Percentiles rank a stretch among this genome's conserved stretches.
These are phyloP conservation scores for Clonostachys rhizophaga DNA, from an alignment of 2,329 filamentous ascomycete genomes.

Conservation along the genomic window DNA sequence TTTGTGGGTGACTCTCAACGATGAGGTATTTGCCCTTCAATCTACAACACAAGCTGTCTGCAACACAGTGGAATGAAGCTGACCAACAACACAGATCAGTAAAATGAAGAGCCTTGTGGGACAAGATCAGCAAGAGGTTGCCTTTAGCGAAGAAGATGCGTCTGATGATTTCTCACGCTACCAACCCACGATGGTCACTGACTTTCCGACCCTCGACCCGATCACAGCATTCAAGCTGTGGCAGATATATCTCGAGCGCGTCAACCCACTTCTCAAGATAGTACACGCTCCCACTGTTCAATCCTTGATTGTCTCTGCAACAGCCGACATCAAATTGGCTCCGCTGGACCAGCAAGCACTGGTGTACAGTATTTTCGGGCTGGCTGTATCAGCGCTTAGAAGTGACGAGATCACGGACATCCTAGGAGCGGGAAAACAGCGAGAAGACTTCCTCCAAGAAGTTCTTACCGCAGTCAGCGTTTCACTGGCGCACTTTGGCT, in stretches of 20 bases:
- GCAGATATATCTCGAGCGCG: slow-evolving; percentile 69
- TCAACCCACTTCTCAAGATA: slow-evolving; percentile 69
- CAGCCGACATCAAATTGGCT: slow-evolving; percentile 48
- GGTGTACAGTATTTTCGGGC: slow-evolving; percentile 60
- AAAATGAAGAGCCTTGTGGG: slow-evolving; percentile 53
- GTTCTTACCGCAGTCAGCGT: slow-evolving; percentile 47
- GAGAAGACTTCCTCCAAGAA: slow-evolving; percentile 34
- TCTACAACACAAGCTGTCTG: background rate
- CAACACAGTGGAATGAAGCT: slow-evolving; percentile 29
- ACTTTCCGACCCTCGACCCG: slow-evolving; percentile 52
- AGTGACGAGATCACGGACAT: slow-evolving; percentile 49
- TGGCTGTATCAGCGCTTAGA: slow-evolving; percentile 50
- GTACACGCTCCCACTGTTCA: slow-evolving; percentile 70
- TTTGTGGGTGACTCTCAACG: slow-evolving; percentile 47
- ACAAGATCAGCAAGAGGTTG: slow-evolving; percentile 37
- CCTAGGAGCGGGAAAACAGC: slow-evolving; percentile 40
- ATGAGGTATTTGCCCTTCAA: slow-evolving; percentile 36
- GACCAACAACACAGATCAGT: background rate
- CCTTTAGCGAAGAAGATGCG: background rate
- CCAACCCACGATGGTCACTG: background rate
- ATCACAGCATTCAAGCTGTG: slow-evolving; percentile 66
- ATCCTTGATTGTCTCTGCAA: slow-evolving; percentile 57
- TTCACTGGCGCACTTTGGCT: slow-evolving; percentile 45
- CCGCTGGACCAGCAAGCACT: slow-evolving; percentile 57
- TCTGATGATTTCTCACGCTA: background rate